Conservation (phyloP, 768 basidiomycete genomes). For the Russula compacta region DNA sequence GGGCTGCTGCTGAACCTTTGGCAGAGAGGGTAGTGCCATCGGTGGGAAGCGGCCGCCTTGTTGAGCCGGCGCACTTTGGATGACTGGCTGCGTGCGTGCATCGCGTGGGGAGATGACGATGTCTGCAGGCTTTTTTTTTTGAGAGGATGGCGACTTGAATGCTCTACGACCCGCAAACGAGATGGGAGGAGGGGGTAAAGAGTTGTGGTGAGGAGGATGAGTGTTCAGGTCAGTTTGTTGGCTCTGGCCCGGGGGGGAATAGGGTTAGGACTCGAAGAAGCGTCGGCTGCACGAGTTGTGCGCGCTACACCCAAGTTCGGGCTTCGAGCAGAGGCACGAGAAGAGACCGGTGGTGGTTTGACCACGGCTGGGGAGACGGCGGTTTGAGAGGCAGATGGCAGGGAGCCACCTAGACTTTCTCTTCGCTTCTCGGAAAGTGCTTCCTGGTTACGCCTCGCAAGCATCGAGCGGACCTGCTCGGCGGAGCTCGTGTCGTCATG, state of each 20-base stretch:
- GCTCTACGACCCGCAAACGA: constrained; percentile 72
- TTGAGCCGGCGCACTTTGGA: constrained; percentile 71
- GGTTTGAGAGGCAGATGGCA: constrained; percentile 14
- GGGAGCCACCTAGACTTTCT: constrained; percentile 42
- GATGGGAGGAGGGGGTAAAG: constrained; percentile 61
- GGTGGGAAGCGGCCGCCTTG: constrained; percentile 33
- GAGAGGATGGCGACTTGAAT: constrained; percentile 42
- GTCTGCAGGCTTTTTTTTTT: constrained; percentile 65
- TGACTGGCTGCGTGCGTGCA: constrained; percentile 44
- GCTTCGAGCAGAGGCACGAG: constrained; percentile 23
- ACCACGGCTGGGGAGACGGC: constrained; percentile 22
- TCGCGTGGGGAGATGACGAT: constrained; percentile 69
- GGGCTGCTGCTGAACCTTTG: constrained; percentile 15
- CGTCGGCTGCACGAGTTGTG: constrained; percentile 19
- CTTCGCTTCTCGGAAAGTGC: constrained; percentile 61
- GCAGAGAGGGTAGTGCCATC: constrained; percentile 18
- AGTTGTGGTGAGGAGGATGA: constrained; percentile 28
- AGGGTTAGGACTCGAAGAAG: constrained; percentile 17
- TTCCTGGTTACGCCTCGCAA: constrained; percentile 66
- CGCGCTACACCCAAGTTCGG: constrained; percentile 22
- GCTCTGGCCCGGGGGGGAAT: constrained; percentile 24
- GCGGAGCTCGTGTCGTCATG: constrained; percentile 50
- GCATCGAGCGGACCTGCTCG: constrained; percentile 55
- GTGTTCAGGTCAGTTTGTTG: constrained; percentile 17
- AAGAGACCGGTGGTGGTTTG: constrained; percentile 27